Evolutionary conservation across 1,139 yeast species (phyloP).

Genomic region (Blastobotrys raffinosifermentans): DNA sequence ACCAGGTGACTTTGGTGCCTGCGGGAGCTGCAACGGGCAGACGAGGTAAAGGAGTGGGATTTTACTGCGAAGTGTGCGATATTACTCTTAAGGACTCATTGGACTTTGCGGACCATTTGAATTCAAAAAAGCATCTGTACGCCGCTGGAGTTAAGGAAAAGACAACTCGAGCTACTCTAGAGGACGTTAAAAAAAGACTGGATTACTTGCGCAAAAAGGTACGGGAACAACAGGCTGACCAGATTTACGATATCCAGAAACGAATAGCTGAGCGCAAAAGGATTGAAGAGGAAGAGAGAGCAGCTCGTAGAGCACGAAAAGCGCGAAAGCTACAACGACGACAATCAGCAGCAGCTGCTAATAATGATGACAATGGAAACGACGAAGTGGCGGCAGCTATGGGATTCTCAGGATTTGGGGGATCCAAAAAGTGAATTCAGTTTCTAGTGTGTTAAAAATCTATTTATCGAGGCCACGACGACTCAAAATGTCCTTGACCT

Average conservation of each 20-base stretch:
- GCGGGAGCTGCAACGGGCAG: constrained; percentile 38
- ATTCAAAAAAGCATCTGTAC: constrained; percentile 44
- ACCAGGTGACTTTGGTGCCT: constrained; percentile 42
- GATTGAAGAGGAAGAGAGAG: constrained; percentile 39
- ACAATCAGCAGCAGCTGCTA: constrained; percentile 14
- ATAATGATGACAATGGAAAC: constrained; percentile 15
- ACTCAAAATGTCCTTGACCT: constrained; percentile 56
- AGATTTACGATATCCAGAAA: constrained; percentile 39
- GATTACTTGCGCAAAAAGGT: constrained; percentile 25
- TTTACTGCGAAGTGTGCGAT: constrained; percentile 74
- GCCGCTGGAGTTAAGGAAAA: constrained; percentile 30
- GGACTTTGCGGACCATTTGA: constrained; percentile 77
- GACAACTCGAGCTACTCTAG: constrained; percentile 31
- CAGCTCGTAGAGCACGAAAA: constrained; percentile 18
- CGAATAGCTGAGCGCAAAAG: constrained; percentile 41
- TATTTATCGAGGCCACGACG: constrained; percentile 2
- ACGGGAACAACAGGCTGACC: constrained; percentile 37
- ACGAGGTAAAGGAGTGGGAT: constrained; percentile 70
- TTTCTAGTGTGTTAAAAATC: neutral
- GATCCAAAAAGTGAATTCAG: constrained; percentile 5
- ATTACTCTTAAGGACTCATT: constrained; percentile 75
- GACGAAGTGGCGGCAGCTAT: constrained; percentile 41
- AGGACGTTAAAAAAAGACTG: constrained; percentile 33
- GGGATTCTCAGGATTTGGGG: constrained; percentile 46
- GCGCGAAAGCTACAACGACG: constrained; percentile 25